Conservation (phyloP, 257 asterid genomes). For the Primulina huaijiensis region DNA sequence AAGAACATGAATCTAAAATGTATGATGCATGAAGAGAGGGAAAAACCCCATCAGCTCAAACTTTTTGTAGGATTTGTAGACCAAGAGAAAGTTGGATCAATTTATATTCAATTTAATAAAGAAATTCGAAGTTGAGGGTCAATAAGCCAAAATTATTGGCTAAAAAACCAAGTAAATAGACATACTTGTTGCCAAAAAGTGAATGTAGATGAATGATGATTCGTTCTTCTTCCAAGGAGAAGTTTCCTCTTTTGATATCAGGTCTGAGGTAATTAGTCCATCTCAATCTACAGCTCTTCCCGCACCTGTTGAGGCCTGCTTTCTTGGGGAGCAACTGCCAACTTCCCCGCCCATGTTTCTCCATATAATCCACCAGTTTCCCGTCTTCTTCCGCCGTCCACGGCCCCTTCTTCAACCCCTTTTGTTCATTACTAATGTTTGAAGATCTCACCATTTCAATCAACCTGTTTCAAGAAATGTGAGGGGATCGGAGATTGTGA, state of each 20-base stretch:
- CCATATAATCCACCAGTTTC: constrained; percentile 25
- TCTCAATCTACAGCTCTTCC: constrained; percentile 48
- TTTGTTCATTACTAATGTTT: constrained; percentile 8
- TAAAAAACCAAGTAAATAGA: too few species aligned
- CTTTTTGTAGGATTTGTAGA: too few species aligned
- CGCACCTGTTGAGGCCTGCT: constrained; percentile 43
- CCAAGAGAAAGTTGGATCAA: too few species aligned
- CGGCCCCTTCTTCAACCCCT: constrained; percentile 43
- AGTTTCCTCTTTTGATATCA: constrained; percentile 42
- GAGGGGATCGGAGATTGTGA: too few species aligned
- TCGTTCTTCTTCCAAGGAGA: constrained; percentile 39
- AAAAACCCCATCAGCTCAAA: too few species aligned
- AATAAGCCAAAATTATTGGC: too few species aligned
- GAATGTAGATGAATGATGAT: constrained; percentile 41
- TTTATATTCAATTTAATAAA: too few species aligned
- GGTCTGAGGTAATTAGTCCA: constrained; percentile 52
- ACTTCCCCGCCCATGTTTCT: constrained; percentile 34
- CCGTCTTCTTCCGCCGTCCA: constrained; percentile 51
- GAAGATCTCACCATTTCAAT: constrained; percentile 36
- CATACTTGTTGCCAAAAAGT: constrained; percentile 41
- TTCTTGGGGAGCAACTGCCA: constrained; percentile 39
- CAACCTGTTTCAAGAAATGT: not conserved
- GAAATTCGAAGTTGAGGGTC: too few species aligned
- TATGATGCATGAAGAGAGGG: too few species aligned
- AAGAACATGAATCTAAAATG: not conserved